These are phyloP conservation scores for Ophiostoma ips DNA, from an alignment of 2,329 filamentous ascomycete genomes.

Conservation along the genomic window DNA sequence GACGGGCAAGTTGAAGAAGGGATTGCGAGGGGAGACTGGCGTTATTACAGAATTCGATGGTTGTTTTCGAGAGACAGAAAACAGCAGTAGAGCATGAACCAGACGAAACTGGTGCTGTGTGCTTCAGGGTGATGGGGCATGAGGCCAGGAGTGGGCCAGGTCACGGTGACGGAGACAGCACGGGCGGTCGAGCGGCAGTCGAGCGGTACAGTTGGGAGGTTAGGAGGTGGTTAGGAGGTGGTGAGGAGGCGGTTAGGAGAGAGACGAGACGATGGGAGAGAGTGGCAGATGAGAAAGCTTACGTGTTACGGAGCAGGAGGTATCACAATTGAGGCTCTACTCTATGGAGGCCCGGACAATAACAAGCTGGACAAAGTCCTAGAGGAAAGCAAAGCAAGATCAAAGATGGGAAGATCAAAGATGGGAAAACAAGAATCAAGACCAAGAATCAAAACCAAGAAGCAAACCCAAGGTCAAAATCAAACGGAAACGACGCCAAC, in stretches of 20 bases:
- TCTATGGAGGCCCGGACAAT: no score
- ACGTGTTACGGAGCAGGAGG: no score
- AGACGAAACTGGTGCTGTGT: slow-evolving; percentile 1
- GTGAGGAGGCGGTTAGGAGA: neutral
- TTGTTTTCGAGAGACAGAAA: neutral
- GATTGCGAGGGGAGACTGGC: neutral
- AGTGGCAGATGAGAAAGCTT: no score
- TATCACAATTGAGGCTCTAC: no score
- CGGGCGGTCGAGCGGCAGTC: no score
- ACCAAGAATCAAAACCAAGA: no score
- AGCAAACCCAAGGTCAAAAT: neutral
- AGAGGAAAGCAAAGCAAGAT: neutral
- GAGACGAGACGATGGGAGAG: neutral
- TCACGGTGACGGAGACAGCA: neutral
- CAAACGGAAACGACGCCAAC: neutral
- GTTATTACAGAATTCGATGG: no score
- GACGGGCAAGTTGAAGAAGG: no score
- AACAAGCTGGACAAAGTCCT: neutral
- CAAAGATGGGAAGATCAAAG: neutral
- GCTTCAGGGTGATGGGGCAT: slow-evolving; percentile 9
- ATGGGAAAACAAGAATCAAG: neutral
- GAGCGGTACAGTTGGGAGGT: no score
- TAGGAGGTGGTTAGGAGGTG: neutral
- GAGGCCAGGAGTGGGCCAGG: slow-evolving; percentile 8
- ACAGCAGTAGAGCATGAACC: neutral